phyloP scores from a whole-genome alignment of 768 basidiomycete genomes.

The Suillus plorans region DNA sequence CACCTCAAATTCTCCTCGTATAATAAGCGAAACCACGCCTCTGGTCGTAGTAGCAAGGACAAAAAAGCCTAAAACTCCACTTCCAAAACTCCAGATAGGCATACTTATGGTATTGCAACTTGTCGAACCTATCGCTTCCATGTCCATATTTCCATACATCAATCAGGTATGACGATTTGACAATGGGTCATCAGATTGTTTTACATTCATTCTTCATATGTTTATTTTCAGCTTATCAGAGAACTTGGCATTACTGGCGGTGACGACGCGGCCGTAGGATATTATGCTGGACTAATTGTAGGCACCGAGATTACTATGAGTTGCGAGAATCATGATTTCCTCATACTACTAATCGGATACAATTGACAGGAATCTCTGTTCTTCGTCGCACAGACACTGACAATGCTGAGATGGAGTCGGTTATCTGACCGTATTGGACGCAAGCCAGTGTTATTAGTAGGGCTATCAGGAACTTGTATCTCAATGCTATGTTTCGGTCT shows the following conservation, averaged over 20 bases:
- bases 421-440: conserved; percentile 69
- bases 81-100: not conserved
- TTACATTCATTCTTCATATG: not conserved
- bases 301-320: conserved; percentile 11
- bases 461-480: conserved; percentile 57
- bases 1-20: not conserved
- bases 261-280: conserved; percentile 44
- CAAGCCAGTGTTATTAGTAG: conserved; percentile 68
- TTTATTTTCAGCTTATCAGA: conserved; percentile 1
- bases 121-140: conserved; percentile 36
- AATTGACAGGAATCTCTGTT: conserved; percentile 65
- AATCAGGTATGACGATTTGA: conserved; percentile 35
- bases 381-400: conserved; percentile 70
- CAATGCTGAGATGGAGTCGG: conserved; percentile 72
- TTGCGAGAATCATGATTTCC: not conserved
- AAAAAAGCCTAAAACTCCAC: not conserved
- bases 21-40: not conserved
- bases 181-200: not conserved
- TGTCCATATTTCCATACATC: conserved; percentile 49
- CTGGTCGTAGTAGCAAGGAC: not conserved
- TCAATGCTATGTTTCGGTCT: conserved; percentile 75
- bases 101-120: conserved; percentile 34
- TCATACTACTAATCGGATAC: not conserved
- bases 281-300: conserved; percentile 74
- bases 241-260: conserved; percentile 3